Conservation (phyloP, 202 grass and related monocot genomes). For the Cymbopogon flexuosus region DNA sequence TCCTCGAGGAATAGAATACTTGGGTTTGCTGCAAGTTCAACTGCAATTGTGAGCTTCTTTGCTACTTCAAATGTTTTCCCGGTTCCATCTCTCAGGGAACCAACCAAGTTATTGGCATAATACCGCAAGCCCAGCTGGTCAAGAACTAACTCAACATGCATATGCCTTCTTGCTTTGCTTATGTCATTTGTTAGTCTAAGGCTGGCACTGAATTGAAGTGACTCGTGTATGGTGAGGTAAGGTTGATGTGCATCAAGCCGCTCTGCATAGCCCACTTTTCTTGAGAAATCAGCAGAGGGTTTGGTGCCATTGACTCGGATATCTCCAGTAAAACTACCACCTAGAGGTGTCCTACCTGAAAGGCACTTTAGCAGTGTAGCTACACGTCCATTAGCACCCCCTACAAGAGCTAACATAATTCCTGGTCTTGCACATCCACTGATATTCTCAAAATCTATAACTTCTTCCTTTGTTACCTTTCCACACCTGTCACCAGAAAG, state of each 20-base stretch:
- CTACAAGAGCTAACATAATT: constrained; percentile 17
- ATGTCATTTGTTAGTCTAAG: constrained; percentile 6
- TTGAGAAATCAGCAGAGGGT: constrained; percentile 2
- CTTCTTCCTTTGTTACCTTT: constrained; percentile 4
- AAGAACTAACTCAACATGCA: constrained; percentile 26
- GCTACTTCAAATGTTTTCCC: constrained; percentile 34
- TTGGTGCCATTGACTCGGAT: constrained; percentile 5
- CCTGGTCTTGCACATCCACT: constrained; percentile 11
- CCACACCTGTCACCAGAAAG: background rate
- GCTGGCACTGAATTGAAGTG: constrained; percentile 31
- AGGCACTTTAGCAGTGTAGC: constrained; percentile 18
- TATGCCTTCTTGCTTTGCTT: constrained; percentile 8
- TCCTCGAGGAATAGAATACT: constrained; percentile 35
- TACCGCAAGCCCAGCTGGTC: constrained; percentile 19
- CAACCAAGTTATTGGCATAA: constrained; percentile 23
- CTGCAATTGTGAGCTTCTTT: constrained; percentile 29
- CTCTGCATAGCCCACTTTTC: constrained; percentile 17
- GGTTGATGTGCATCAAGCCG: constrained; percentile 28
- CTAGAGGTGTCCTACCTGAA: background rate
- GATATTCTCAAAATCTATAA: background rate
- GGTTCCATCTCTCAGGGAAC: constrained; percentile 29
- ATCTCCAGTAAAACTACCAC: constrained; percentile 7
- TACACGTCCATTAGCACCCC: constrained; percentile 1
- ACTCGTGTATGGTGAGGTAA: constrained; percentile 22
- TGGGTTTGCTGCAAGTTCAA: constrained; percentile 34